Base-by-base conservation (phyloP, 2,329 filamentous ascomycete species). In the Hypoxylon sp. region DNA sequence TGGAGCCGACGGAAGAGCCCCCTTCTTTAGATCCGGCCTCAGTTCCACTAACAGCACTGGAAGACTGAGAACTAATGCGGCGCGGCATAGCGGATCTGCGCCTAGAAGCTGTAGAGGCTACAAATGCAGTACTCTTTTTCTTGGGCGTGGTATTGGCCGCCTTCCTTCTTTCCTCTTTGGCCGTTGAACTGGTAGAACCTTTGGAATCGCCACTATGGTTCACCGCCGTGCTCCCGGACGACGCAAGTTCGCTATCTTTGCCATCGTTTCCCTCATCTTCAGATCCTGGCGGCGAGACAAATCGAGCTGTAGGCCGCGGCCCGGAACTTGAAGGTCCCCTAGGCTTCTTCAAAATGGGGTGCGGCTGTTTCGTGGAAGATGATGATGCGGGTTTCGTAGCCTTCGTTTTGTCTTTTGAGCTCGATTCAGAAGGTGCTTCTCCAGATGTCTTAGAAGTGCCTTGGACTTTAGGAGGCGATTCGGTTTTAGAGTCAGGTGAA, bases 271-370 rank as follows among this genome's bases (percentile, higher is more conserved):
- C 79, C 65, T 84, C 82, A 53, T 83, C 81, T 54, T 82, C 82
- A 33, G 85, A 85, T 31, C 81, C 82, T 33, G 83, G 83, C 1
- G 87, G 87, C 14, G 86, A 86, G 6, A 85, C 83, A 71, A 90
- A 90, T n/a, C 87, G 85, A 59, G 88, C 87, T 8, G 87, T 89
- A n/a, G 86, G 87, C 19, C 85, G 83, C 11, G 86, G 84, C 4
- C 86, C 86, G 14, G 82, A 84, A 19, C 80, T 78, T 31, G 86
- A 87, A 63, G 86, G 85, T 13, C 84, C 84, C 72, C 86, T 83
- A 48, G 83, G 79, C 76, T 90, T 90, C 75, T 89, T 90, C 65
- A 90, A 74, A 59, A 90, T 90, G 0, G 88, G 87, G 71, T 88
- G 85, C 3, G 84, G 82, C 6, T 84, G 81, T 62, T 83, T 83